Evolutionary conservation across 225 moss, liverwort and hornwort genomes (phyloP), one percentile per base, ranked within the genome.

Genomic region (Sphagnum tenellum): DNA sequence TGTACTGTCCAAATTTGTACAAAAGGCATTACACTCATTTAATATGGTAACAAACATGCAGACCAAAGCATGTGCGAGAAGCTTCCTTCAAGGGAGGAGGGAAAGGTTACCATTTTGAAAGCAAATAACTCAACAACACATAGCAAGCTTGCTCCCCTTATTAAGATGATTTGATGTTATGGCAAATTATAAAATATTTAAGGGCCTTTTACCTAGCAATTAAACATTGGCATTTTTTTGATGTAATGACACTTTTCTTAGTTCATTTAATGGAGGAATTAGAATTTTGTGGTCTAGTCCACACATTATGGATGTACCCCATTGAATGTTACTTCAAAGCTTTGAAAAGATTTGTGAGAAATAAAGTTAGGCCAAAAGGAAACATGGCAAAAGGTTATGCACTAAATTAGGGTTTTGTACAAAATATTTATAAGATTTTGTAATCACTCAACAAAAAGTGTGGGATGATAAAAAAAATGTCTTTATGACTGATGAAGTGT

Each of bases 161-260:
- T 57, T n/a, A 57, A 57, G 57, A 57, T 57, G 6, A 52, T 52
- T 52, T 52, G 6, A 6, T 2, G 2, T 52, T 52, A 0, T 52
- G 52, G 52, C 52, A 9, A 52, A 52, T 52, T 9, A 9, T 6
- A 52, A 9, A 52, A 29, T 29, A 29, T 29, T 29, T 29, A 0
- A 9, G 52, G 52, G 52, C 52, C 6, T 52, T 52, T 52, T 52
- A 52, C 52, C 52, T 9, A 52, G 2, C 2, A 52, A 52, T 9
- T 52, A 29, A 29, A 29, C 29, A 52, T 52, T 52, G 52, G 52
- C 52, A 52, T 9, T 64, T 64, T 64, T 64, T 64, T 64, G 63
- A 64, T 64, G 45, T 48, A 44, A 64, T 64, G 47, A 45, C 47
- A 6, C 63, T 2, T 47, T n/a, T 64, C 44, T 47, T 64, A 1